Base-by-base conservation (phyloP, 2,329 filamentous ascomycete genomes). In the Claviceps humidiphila region DNA sequence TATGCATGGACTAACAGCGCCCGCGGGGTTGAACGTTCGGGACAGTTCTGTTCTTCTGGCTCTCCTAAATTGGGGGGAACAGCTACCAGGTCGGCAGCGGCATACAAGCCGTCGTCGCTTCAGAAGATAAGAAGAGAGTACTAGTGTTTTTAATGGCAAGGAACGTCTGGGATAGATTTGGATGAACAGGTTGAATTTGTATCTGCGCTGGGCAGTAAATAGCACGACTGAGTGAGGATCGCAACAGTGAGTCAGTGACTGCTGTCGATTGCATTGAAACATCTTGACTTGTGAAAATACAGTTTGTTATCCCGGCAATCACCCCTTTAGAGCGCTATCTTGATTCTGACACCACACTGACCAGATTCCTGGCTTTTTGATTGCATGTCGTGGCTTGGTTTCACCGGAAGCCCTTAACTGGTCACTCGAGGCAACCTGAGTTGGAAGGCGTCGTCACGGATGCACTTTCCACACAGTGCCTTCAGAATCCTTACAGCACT, bases 31-130 rank as follows among this genome's bases (percentile, higher is more conserved):
- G 30, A 11, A 34, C 9, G 3, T 34, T 34, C 3, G 9, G 30
- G 4, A 34, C 9, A 34, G 0, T 11, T 34, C 9, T 4, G 9
- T 34, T 34, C 9, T 34, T 3, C 30, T 34, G 30, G 3, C 30
- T 34, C 30, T 34, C 9, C 30, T 11, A 3, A 34, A 34, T 34
- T 34, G 14, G 3, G 3, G 14, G 3, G 17, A 6, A 22, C 16
- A 37, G 8, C 30, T 3, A 1, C 45, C 8, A 16, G 16, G 8
- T 16, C 30, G 4, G n/a, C 43, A 42, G 39, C 24, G 5, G 16
- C 26, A n/a, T 24, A 51, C 58, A 53, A 71, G 11, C 66, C 66
- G 14, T 70, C 70, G 42, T 59, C 66, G 44, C 64, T 43, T 66
- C 65, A 8, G 3, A 47, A 16, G 16, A 47, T 5, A 22, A 47